Conservation (phyloP, 495 filamentous ascomycete genomes). For the Physcia stellaris region DNA sequence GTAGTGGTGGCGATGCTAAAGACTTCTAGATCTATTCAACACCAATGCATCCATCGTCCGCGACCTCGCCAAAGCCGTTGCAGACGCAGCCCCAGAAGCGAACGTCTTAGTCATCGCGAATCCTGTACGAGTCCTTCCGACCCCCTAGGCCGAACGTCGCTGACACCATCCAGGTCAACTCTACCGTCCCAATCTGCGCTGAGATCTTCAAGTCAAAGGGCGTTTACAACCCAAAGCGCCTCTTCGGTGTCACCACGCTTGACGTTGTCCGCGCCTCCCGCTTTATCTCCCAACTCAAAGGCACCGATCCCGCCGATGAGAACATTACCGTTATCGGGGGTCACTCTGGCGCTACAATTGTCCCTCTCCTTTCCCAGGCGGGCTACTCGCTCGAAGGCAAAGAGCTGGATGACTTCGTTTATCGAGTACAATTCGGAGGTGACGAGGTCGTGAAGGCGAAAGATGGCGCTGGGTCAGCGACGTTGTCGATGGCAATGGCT, state of each 20-base stretch:
- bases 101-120: constrained; percentile 97
- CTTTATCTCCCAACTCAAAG: constrained; percentile 90
- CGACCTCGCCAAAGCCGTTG: constrained; percentile 91
- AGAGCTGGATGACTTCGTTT: constrained; percentile 61
- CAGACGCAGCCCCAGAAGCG: constrained; percentile 78
- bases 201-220: constrained; percentile 89
- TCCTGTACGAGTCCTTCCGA: constrained; percentile 42
- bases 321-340: constrained; percentile 92
- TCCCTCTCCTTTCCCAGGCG: constrained; percentile 92
- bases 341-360: constrained; percentile 95
- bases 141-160: constrained; percentile 2
- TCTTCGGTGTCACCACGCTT: constrained; percentile 98
- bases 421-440: constrained; percentile 97
- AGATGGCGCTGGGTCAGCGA: constrained; percentile 94
- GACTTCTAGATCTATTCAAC: constrained; percentile 81
- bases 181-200: constrained; percentile 90
- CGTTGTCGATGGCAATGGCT: constrained; percentile 97
- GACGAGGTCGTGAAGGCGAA: constrained; percentile 99
- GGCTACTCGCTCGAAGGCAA: constrained; percentile 70
- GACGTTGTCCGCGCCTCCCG: constrained; percentile 95
- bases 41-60: constrained; percentile 99
- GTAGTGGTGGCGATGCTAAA: background rate
- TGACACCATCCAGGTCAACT: constrained; percentile 54
- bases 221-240: constrained; percentile 95
- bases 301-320: constrained; percentile 78